These are phyloP conservation scores for Dioszegia aurantiaca DNA, from an alignment of 768 basidiomycete species.

Conservation along the genomic window DNA sequence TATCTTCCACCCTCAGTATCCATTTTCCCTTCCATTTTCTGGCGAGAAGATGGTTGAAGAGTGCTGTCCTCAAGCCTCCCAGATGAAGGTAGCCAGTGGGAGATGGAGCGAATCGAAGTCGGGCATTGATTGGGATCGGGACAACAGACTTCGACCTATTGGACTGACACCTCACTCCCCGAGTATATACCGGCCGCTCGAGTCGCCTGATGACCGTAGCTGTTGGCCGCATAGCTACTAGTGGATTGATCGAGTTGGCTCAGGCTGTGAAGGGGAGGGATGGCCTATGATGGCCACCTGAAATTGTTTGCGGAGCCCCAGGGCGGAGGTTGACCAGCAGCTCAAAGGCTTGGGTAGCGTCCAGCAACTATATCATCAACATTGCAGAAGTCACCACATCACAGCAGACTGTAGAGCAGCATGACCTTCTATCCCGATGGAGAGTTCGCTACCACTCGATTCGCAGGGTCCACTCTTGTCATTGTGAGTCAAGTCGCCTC, in stretches of 20 bases:
- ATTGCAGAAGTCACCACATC: neutral
- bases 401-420: constrained; percentile 12
- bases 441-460: neutral
- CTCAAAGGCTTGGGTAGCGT: constrained; percentile 2
- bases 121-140: constrained; percentile 24
- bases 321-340: neutral
- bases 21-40: constrained; percentile 78
- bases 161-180: neutral
- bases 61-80: constrained; percentile 87
- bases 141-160: neutral
- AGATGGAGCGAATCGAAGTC: constrained; percentile 92
- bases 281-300: neutral
- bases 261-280: no score
- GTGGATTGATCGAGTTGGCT: no score
- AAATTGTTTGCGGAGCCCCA: constrained; percentile 19
- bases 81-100: constrained; percentile 93
- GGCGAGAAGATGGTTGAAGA: constrained; percentile 87
- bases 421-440: constrained; percentile 29
- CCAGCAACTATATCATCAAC: neutral
- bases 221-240: no score
- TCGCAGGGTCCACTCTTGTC: constrained; percentile 15
- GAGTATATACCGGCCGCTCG: neutral
- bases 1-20: constrained; percentile 92
- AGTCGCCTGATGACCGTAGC: no score
- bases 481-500: constrained; percentile 15